phyloP scores from a whole-genome alignment of 2,329 filamentous ascomycete genomes.

The Zelopaecilomyces penicillatus region DNA sequence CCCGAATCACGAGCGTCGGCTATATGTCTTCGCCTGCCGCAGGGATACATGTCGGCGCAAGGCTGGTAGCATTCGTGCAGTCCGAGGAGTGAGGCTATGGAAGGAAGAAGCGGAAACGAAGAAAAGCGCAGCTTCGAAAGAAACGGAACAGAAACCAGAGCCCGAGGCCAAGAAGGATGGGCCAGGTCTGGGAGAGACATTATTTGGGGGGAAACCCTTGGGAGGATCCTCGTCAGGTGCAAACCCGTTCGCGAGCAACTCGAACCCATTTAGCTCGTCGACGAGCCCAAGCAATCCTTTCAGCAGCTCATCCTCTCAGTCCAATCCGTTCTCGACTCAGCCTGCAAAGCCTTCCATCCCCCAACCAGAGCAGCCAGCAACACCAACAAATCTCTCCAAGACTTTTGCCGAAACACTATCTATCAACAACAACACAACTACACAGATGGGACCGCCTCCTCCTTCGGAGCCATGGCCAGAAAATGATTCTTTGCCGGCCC shows the following conservation, averaged over 20 bases:
- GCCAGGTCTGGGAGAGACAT: slow-evolving; percentile 51
- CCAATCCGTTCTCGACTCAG: slow-evolving; percentile 23
- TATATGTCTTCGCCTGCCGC: slow-evolving; percentile 81
- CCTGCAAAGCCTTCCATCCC: slow-evolving; percentile 25
- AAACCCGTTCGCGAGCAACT: slow-evolving; percentile 54
- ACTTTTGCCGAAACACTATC: slow-evolving; percentile 70
- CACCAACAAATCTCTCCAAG: slow-evolving; percentile 38
- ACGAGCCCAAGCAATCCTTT: slow-evolving; percentile 22
- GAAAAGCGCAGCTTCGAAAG: slow-evolving; percentile 23
- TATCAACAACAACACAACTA: slow-evolving; percentile 44
- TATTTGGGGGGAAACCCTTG: slow-evolving; percentile 58
- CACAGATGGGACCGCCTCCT: slow-evolving; percentile 23
- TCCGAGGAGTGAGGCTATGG: slow-evolving; percentile 59
- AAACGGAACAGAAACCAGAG: slow-evolving; percentile 19
- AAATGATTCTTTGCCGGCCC: slow-evolving; percentile 51
- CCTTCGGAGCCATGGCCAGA: slow-evolving; percentile 68
- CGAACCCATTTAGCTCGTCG: slow-evolving; percentile 38
- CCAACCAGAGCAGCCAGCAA: slow-evolving; percentile 17
- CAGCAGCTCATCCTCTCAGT: slow-evolving; percentile 14
- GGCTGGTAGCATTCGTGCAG: slow-evolving; percentile 67
- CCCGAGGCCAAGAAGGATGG: slow-evolving; percentile 27
- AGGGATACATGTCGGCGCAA: slow-evolving; percentile 72
- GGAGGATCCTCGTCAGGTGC: slow-evolving; percentile 26
- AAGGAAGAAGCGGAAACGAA: slow-evolving; percentile 29
- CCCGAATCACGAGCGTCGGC: slow-evolving; percentile 73